Evolutionary conservation across 1,284 basidiomycete species (phyloP), one percentile per base, ranked within the genome.

Genomic region (Volvariella surrecta): DNA sequence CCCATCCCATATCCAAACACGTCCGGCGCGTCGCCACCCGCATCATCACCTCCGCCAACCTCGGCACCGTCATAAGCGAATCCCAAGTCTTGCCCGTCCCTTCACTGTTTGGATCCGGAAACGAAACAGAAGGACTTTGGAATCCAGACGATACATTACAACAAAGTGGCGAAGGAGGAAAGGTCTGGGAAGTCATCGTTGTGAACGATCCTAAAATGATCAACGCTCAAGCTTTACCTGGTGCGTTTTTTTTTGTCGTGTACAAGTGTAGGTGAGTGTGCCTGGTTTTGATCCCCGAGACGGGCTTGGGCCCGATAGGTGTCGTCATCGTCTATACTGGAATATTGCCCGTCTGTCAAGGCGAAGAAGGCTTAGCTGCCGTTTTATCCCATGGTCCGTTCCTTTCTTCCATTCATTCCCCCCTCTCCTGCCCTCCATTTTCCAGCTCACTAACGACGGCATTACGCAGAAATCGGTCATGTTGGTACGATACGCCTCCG

Each of bases 301-400:
- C 6, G 24, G 24, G n/a, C n/a, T 35, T 35, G n/a, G 15, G 8
- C 18, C 34, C 6, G 11, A 45, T 34, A 63, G 62, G 65, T 0
- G 45, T 65, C 1, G 85, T 96, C 50, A 78, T 94, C 41, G 88
- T 97, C 2, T 96, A 90, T 53, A 91, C 88, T 0, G 93, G 93
- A 0, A 90, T 97, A 40, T 61, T 97, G 6, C 90, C 89, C 0
- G 66, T 94, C 3, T 83, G 81, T 39, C 68, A 67, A 48, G 82
- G 91, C 49, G 86, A 92, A 50, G 74, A 86, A 49, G 92, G 91
- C 0, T 64, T 98, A 0, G 90, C 94, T 1, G 85, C 86, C 4
- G 83, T 97, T 1, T 64, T 97, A 1, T 80, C 89, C 1, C 93
- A 97, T 60, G 90, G 90, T 82, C 48, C 38, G 73, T 58, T 31